Percentiles rank a stretch among this genome's conserved stretches.
phyloP scores from a whole-genome alignment of 2,329 filamentous ascomycete genomes.

The Dactylellina cionopaga region DNA sequence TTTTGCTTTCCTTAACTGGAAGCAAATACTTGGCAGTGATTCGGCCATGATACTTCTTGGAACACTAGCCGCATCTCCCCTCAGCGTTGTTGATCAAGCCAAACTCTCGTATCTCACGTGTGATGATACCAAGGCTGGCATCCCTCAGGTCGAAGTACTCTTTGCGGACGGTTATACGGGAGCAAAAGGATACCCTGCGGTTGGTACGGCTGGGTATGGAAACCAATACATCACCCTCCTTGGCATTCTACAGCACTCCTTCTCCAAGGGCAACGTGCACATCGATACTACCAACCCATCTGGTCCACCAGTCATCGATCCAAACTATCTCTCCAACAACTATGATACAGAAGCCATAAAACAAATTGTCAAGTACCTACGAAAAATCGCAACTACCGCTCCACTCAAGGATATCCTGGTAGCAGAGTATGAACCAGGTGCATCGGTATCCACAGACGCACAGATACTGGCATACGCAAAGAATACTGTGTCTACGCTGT shows the following conservation, averaged over 20 bases:
- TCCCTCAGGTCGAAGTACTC: conserved; percentile 46
- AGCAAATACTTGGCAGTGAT: conserved; percentile 85
- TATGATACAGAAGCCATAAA: conserved; percentile 86
- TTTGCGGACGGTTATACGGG: conserved; percentile 60
- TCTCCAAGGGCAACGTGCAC: conserved; percentile 61
- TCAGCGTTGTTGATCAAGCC: conserved; percentile 29
- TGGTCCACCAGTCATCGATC: conserved; percentile 81
- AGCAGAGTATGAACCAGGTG: conserved; percentile 81
- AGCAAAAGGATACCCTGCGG: conserved; percentile 80
- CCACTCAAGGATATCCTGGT: conserved; percentile 87
- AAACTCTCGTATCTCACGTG: conserved; percentile 32
- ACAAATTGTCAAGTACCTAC: conserved; percentile 79
- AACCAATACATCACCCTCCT: conserved; percentile 45
- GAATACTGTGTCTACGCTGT: conserved; percentile 84
- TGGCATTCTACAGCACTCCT: conserved; percentile 58
- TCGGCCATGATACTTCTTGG: conserved; percentile 61
- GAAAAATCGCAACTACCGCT: conserved; percentile 76
- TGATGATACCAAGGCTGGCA: conserved; percentile 17
- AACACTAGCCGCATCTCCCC: background rate
- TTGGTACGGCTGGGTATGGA: conserved; percentile 58
- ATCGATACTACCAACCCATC: conserved; percentile 69
- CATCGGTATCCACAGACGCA: conserved; percentile 77
- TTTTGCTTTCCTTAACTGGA: conserved; percentile 91
- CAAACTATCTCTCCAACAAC: conserved; percentile 87
- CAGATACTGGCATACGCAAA: conserved; percentile 83